phyloP scores from a whole-genome alignment of 2,329 filamentous ascomycete species.

The Fusarium sp. region DNA sequence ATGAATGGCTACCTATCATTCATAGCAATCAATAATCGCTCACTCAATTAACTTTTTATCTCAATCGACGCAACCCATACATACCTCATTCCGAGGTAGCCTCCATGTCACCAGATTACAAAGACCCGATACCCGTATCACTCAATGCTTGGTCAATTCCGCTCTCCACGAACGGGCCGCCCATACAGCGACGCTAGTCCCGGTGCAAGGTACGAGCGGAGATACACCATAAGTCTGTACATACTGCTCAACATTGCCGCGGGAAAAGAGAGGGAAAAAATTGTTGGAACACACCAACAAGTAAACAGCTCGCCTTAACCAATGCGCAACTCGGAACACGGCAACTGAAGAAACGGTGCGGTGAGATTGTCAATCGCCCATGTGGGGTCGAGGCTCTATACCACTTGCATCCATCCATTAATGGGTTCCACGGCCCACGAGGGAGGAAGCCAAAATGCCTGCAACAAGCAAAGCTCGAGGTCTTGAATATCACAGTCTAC shows the following conservation, averaged over 20 bases:
- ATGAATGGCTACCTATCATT: not conserved
- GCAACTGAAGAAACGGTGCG: slow-evolving; percentile 37
- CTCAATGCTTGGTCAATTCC: slow-evolving; percentile 16
- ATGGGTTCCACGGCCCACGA: slow-evolving; percentile 21
- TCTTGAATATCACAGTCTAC: slow-evolving; percentile 14
- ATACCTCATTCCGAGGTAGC: slow-evolving; percentile 22
- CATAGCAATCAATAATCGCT: slow-evolving; percentile 31
- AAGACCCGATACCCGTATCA: slow-evolving; percentile 6
- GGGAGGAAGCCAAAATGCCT: slow-evolving; percentile 8
- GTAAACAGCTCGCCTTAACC: slow-evolving; percentile 2
- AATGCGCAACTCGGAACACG: slow-evolving; percentile 41
- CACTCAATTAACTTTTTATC: slow-evolving; percentile 8
- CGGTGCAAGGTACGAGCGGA: slow-evolving; percentile 24
- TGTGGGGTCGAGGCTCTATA: slow-evolving; percentile 36
- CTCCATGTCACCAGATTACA: slow-evolving; percentile 28
- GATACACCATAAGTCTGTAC: slow-evolving; percentile 17
- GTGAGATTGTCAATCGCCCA: slow-evolving; percentile 37
- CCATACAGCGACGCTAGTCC: slow-evolving; percentile 20
- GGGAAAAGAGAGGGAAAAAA: not conserved
- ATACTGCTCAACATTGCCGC: slow-evolving; percentile 6
- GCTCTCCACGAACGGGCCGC: slow-evolving; percentile 32
- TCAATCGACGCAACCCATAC: slow-evolving; percentile 6
- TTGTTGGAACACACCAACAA: not conserved
- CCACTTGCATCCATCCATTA: slow-evolving; percentile 13
- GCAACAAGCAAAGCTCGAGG: slow-evolving; percentile 11